Evolutionary conservation across 1,284 basidiomycete species (phyloP), one percentile per base, ranked within the genome.

Genomic region (Moniliophthora roreri): DNA sequence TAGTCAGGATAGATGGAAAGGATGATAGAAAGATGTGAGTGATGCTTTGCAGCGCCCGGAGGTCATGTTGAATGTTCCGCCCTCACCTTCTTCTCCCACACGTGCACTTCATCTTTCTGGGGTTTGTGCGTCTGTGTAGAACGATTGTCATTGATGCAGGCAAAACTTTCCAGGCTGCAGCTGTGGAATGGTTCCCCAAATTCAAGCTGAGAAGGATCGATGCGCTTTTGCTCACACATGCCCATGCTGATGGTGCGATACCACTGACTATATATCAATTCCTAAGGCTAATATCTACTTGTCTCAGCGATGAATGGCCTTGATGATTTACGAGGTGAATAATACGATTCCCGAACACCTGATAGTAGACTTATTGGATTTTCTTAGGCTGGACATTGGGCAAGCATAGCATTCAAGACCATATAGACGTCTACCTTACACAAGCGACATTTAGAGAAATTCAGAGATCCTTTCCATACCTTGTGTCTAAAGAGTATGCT

Each of bases 71-170:
- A 40, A 11, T 36, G 36, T 20, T 50, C 48, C 18, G 26, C 18
- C 26, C n/a, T 48, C n/a, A 16, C 36, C 28, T 24, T 48, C 24
- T n/a, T 24, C 41, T 47, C 39, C 40, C 15, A 24, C 21, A 16
- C 2, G 16, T 41, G 20, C 23, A 34, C 21, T 4, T 10, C 16
- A n/a, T 16, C 23, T 24, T 50, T 13, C 44, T 28, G 28, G 36
- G 18, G 18, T 35, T 23, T 42, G 35, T 23, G 3, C 48, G 48
- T 20, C 55, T 11, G 37, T 50, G 57, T 58, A 89, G 85, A 58
- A 86, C 85, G 4, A 76, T 93, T 57, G 78, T 92, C 10, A 84
- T 93, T 63, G 90, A 93, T 69, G 87, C 83, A 52, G 90, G 89
- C 57, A 93, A 91, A 73, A 90, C 81, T 59, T 93, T 91, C 69